Evolutionary conservation across 768 basidiomycete genomes (phyloP).

Genomic region (Astraeus odoratus): DNA sequence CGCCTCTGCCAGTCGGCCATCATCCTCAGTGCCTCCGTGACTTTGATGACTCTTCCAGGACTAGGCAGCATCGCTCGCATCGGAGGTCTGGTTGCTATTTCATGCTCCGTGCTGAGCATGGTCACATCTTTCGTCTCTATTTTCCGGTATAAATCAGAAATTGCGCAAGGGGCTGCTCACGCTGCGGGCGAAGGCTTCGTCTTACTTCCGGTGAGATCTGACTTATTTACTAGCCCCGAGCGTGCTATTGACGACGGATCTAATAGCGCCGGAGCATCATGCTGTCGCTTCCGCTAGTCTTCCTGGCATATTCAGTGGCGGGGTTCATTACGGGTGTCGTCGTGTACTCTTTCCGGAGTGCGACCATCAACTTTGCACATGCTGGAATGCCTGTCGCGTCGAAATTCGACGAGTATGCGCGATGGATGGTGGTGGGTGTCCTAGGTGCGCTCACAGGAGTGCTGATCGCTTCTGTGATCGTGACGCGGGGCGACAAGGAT

Average conservation of each 20-base stretch:
- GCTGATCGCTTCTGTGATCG: slow-evolving; percentile 45
- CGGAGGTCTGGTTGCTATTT: slow-evolving; percentile 59
- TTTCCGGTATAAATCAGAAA: slow-evolving; percentile 61
- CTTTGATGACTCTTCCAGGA: slow-evolving; percentile 73
- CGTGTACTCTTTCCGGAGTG: slow-evolving; percentile 57
- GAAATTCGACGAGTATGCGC: slow-evolving; percentile 53
- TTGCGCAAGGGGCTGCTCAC: slow-evolving; percentile 43
- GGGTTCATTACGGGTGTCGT: slow-evolving; percentile 62
- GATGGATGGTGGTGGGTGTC: slow-evolving; percentile 56
- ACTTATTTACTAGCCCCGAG: neutral
- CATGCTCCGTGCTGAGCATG: slow-evolving; percentile 66
- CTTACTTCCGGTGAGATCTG: slow-evolving; percentile 36
- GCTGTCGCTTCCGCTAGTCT: slow-evolving; percentile 67
- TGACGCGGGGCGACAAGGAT: slow-evolving; percentile 16
- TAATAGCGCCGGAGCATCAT: slow-evolving; percentile 46
- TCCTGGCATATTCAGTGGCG: slow-evolving; percentile 63
- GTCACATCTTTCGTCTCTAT: slow-evolving; percentile 61
- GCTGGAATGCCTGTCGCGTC: slow-evolving; percentile 25
- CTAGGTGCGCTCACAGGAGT: slow-evolving; percentile 60
- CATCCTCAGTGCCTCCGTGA: slow-evolving; percentile 74
- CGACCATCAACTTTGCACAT: slow-evolving; percentile 32
- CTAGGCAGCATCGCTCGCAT: slow-evolving; percentile 57
- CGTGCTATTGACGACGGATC: neutral
- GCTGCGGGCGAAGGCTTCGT: slow-evolving; percentile 51
- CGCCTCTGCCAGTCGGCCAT: slow-evolving; percentile 57